Evolutionary conservation across 2,329 filamentous ascomycete species (phyloP), one percentile per base, ranked within the genome.

Genomic region (Aspergillus alliaceus): DNA sequence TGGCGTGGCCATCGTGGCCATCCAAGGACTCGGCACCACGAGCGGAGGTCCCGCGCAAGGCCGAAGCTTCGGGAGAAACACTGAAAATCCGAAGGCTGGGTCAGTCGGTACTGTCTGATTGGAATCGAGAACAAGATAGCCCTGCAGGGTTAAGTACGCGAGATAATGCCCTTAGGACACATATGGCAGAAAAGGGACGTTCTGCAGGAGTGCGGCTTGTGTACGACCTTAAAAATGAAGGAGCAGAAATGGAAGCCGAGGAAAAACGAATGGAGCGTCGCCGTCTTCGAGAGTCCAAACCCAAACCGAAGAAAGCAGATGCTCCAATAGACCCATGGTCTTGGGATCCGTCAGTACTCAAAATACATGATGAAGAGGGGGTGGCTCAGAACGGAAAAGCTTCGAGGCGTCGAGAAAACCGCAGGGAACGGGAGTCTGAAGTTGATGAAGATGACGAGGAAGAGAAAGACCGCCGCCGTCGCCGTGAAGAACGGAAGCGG

Each of bases 361-460:
- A 63, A 54, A n/a, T 51, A 18, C 48, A 56, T 24, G 48, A 54
- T 11, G 49, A 58, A 4, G 48, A 58, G 6, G 44, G 18, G 22
- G 44, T 15, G 5, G 29, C 34, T 9, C 51, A 52, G 14, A 64
- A 61, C 20, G 61, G 55, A 20, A 69, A 66, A 29, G 56, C 59
- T 15, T 29, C 60, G 6, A 72, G 69, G 49, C 65, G 64, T 29
- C 64, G 58, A 11, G 65, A 64, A n/a, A 59, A 54, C 24, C 64
- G 66, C 50, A 68, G 59, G 52, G 58, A 63, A 44, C 66, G 62
- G 18, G 58, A 64, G 24, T 51, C 59, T 8, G 59, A 66, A 34
- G 60, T 65, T 9, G 69, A 73, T 22, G 72, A 74, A n/a, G 66
- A 68, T 2, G 71, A 72, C 20, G 73, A 72, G 46, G 75, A 78